A percentile compares a stretch with the other conserved stretches of the same genome.
Conservation (phyloP, 495 filamentous ascomycete genomes). For the Aspergillus avenaceus region DNA sequence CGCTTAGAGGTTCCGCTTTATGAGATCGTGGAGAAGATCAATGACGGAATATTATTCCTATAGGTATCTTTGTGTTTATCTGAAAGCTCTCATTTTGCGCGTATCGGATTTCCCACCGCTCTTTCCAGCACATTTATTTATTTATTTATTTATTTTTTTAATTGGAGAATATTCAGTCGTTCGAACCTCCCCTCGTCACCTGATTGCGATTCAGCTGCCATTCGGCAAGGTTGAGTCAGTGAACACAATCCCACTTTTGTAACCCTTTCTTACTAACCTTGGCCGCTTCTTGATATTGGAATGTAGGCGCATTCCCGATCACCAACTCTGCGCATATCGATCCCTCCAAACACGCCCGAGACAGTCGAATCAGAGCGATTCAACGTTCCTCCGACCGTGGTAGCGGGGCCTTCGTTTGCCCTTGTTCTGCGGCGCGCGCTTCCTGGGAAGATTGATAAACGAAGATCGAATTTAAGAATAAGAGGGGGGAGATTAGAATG, state of each 20-base stretch:
- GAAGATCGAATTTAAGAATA: background rate
- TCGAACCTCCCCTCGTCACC: background rate
- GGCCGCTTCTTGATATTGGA: slow-evolving; percentile 1
- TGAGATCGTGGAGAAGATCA: slow-evolving; percentile 17
- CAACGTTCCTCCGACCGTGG: background rate
- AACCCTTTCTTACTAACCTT: background rate
- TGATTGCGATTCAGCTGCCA: background rate
- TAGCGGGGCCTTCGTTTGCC: background rate
- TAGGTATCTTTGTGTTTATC: background rate
- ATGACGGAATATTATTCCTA: background rate
- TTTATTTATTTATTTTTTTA: background rate
- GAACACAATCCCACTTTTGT: background rate
- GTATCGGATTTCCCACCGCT: background rate
- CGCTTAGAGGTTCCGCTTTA: slow-evolving; percentile 7
- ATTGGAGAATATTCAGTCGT: background rate
- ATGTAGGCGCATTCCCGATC: slow-evolving; percentile 13
- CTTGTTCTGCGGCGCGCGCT: background rate
- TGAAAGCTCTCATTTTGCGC: background rate
- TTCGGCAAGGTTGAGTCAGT: background rate
- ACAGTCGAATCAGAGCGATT: background rate
- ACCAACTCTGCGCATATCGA: background rate
- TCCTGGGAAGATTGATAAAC: background rate
- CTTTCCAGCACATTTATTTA: too few species aligned
- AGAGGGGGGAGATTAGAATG: slow-evolving; percentile 36
- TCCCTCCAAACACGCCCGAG: background rate